phyloP scores from a whole-genome alignment of 371 early-diverging fungal species.

The Conidiobolus incongruus region DNA sequence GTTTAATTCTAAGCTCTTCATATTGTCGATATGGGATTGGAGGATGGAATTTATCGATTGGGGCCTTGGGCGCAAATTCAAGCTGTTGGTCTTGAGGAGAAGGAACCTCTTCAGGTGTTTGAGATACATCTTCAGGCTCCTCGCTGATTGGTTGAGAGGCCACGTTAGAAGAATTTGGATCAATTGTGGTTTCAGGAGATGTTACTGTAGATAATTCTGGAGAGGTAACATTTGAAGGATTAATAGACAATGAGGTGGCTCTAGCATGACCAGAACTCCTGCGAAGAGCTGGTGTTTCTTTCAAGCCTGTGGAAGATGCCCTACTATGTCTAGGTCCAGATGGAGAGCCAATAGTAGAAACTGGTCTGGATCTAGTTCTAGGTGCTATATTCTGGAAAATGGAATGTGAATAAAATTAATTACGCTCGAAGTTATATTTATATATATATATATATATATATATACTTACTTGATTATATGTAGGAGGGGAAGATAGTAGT shows the following conservation, averaged over 20 bases:
- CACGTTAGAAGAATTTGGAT: too few relatives aligned
- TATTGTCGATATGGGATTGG: slow-evolving; percentile 27
- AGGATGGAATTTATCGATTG: not conserved
- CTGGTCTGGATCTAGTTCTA: not conserved
- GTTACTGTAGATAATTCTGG: too few relatives aligned
- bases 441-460: too few relatives aligned
- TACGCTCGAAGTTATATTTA: too few relatives aligned
- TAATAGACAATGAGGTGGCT: too few relatives aligned
- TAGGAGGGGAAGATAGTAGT: slow-evolving; percentile 11
- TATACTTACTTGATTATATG: slow-evolving; percentile 9
- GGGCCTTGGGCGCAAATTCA: not conserved
- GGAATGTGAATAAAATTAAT: too few relatives aligned
- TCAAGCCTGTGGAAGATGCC: not conserved
- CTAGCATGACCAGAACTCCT: too few relatives aligned
- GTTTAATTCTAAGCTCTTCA: slow-evolving; percentile 63
- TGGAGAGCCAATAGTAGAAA: not conserved
- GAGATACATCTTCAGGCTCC: not conserved
- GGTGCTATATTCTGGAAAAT: not conserved
- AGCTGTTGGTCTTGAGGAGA: not conserved
- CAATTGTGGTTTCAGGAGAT: not conserved
- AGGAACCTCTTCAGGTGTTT: not conserved
- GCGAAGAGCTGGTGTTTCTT: too few relatives aligned
- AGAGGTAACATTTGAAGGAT: too few relatives aligned
- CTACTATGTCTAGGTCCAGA: not conserved
- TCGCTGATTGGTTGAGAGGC: not conserved